Base-by-base conservation (phyloP, 2,329 filamentous ascomycete species). In the Paecilomyces formosus region DNA sequence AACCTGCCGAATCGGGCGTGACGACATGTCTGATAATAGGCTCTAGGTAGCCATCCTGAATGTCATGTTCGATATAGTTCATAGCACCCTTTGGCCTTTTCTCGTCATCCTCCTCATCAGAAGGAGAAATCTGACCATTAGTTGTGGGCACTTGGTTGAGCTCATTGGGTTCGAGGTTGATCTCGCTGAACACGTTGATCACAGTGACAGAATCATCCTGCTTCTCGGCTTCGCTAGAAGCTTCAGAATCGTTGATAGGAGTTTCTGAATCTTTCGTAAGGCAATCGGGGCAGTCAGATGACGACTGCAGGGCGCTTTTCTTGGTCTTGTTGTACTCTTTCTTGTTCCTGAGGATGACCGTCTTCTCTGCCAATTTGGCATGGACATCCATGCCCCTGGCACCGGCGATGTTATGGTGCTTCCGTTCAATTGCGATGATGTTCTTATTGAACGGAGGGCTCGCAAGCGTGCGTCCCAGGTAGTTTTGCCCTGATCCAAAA, bases 401-500 rank as follows among this genome's bases (percentile, higher is more conserved):
- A 8, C 91, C 91, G 22, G 84, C 84, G 61, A 97, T 95, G 68
- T 97, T 97, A 66, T 88, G 85, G 67, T 90, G 87, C 62, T 87
- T 86, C 59, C 91, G 89, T 74, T 99, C 94, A 33, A 99, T 91
- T 1, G 93, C 94, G 57, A 97, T 86, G 51, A 97, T 88, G 64
- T 92, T 85, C 66, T 87, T 86, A 68, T 92, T 90, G 76, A 96
- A 96, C 0, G 92, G 92, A 57, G 87, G 81, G 61, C 88, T 91
- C 13, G 93, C 93, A 59, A 99, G 79, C 1, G 90, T 89, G 53
- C 94, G 84, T 0, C 94, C 93, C 3, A 99, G 85, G 69, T 99
- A 99, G 70, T 97, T 97, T 72, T 97, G 93, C 0, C 94, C 94
- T 56, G 92, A 96, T 28, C 94, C 94, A 73, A 97, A 96, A 75